Evolutionary conservation across 805 yeast species (phyloP), one percentile per base, ranked within the genome.

Genomic region (Spathaspora sp.): DNA sequence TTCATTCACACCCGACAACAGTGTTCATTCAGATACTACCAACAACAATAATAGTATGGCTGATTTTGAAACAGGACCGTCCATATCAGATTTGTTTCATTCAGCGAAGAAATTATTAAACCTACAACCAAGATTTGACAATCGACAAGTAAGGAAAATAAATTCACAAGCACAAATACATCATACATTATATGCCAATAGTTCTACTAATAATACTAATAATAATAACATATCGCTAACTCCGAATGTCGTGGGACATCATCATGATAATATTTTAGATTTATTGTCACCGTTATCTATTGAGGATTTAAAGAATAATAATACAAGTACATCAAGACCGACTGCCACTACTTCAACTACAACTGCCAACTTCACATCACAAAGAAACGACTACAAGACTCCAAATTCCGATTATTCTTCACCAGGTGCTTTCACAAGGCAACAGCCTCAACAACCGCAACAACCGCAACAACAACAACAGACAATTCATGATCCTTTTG

Each of bases 41-140:
- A 42, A 12, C 10, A 42, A 19, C 10, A 18, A 17, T 42, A 42
- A 19, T 16, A 19, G 3, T 18, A 12, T 23, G 3, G 2, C 29
- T 14, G 44, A 42, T 14, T 42, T 42, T 42, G 44, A 42, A 20
- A 18, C 26, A 20, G 44, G 29, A 42, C 78, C 78, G 12, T 67
- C 76, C 9, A 70, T 74, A 18, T 62, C 65, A 55, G 78, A 74
- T 56, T 69, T 74, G 38, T 72, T 73, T 54, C 57, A 66, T 58
- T 73, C 76, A 29, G 79, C 77, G 9, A 71, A 68, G 53, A 70
- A 67, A 51, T 60, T 74, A 29, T 59, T 74, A 46, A 60, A 71
- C 17, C 62, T 74, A 42, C 74, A 73, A 52, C 65, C 72, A 5
- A 56, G 79, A 45, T 70, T 73, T 26, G 73, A 69, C 50, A 72